These are phyloP conservation scores for Clavispora santaluciae DNA, from an alignment of 805 yeast genomes.

Conservation along the genomic window DNA sequence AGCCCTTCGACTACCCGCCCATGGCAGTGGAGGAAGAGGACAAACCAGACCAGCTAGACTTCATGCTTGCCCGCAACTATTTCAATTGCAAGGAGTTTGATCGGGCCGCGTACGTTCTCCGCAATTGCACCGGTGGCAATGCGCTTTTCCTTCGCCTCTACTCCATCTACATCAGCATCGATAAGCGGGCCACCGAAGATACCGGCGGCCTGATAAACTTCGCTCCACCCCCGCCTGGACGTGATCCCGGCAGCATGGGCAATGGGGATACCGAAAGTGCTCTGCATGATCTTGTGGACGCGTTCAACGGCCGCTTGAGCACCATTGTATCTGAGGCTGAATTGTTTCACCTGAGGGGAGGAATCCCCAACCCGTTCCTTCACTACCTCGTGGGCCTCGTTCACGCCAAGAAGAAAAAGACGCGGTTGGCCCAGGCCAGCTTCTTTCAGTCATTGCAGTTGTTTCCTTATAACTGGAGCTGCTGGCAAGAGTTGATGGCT, in stretches of 20 bases:
- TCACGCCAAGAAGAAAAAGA: slow-evolving; percentile 57
- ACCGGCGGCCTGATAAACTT: slow-evolving; percentile 59
- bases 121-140: slow-evolving; percentile 45
- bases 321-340: slow-evolving; percentile 40
- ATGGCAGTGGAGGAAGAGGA: slow-evolving; percentile 25
- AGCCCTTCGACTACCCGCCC: slow-evolving; percentile 12
- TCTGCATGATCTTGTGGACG: slow-evolving; percentile 14
- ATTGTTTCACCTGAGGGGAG: slow-evolving; percentile 17
- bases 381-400: slow-evolving; percentile 70
- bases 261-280: background rate
- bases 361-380: slow-evolving; percentile 52
- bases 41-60: slow-evolving; percentile 35
- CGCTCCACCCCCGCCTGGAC: slow-evolving; percentile 11
- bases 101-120: slow-evolving; percentile 60
- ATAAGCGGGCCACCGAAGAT: slow-evolving; percentile 66
- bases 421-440: slow-evolving; percentile 53
- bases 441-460: slow-evolving; percentile 56
- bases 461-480: slow-evolving; percentile 89
- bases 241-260: background rate
- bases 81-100: slow-evolving; percentile 84
- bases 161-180: slow-evolving; percentile 69
- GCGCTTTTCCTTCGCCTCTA: slow-evolving; percentile 64
- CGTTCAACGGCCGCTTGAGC: slow-evolving; percentile 27
- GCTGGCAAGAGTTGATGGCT: slow-evolving; percentile 77
- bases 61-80: slow-evolving; percentile 63